These are phyloP conservation scores for Neonectria punicea DNA, from an alignment of 2,329 filamentous ascomycete species.

Conservation along the genomic window DNA sequence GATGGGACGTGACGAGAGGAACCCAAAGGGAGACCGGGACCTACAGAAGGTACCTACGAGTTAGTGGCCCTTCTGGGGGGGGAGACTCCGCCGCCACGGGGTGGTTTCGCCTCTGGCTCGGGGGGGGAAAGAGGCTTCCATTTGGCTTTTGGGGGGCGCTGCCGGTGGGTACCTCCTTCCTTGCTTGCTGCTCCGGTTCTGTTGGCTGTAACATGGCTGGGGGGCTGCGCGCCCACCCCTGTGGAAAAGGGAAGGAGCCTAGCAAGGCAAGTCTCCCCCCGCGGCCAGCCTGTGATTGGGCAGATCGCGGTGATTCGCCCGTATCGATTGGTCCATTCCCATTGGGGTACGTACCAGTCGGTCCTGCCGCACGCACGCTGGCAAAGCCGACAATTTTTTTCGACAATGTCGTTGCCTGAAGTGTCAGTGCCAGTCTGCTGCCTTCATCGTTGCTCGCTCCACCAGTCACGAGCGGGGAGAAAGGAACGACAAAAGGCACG, in stretches of 20 bases:
- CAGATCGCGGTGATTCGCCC: background rate
- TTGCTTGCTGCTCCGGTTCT: background rate
- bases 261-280: background rate
- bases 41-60: background rate
- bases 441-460: background rate
- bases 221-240: background rate
- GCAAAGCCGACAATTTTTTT: background rate
- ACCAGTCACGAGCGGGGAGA: constrained; percentile 1
- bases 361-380: background rate
- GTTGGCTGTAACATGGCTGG: constrained; percentile 5
- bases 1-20: constrained; percentile 13
- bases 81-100: background rate
- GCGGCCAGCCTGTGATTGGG: background rate
- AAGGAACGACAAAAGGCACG: background rate
- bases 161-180: background rate
- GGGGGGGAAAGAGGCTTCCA: background rate
- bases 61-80: constrained; percentile 12
- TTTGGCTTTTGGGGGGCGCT: background rate
- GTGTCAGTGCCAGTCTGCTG: background rate
- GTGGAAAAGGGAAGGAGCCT: background rate
- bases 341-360: background rate
- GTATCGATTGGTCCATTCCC: background rate
- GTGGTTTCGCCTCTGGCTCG: background rate
- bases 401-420: background rate
- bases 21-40: background rate